Percentiles rank a stretch among this genome's conserved stretches.
These are phyloP conservation scores for Chenopodium formosanum DNA, from an alignment of 148 eudicot genomes.

Conservation along the genomic window DNA sequence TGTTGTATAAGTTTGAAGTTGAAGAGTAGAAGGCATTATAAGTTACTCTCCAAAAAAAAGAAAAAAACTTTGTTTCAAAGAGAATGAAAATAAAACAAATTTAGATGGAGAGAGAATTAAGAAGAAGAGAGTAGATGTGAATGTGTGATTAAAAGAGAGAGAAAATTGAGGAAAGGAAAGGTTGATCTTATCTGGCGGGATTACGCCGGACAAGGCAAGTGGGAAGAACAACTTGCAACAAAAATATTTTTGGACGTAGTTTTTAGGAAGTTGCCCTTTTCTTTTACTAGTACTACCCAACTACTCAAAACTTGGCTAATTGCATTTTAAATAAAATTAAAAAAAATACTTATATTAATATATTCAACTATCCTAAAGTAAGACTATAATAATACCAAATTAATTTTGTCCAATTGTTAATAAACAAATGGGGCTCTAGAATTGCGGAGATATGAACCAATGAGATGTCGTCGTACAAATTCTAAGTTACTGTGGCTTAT, in stretches of 20 bases:
- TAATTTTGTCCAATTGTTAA: background rate
- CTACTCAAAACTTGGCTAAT: conserved; percentile 13
- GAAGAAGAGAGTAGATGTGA: background rate
- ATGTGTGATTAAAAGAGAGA: background rate
- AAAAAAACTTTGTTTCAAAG: too few species aligned
- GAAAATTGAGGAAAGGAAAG: conserved; percentile 1
- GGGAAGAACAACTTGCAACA: conserved; percentile 37
- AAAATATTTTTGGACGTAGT: conserved; percentile 20
- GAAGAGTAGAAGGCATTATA: conserved; percentile 57
- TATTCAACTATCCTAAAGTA: background rate
- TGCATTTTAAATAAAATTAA: background rate
- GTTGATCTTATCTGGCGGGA: conserved; percentile 19
- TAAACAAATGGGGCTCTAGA: conserved; percentile 1
- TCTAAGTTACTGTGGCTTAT: background rate
- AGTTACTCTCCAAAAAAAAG: background rate
- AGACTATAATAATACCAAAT: background rate
- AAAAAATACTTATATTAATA: background rate
- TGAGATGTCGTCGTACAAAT: background rate
- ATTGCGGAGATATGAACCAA: background rate
- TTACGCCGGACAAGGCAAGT: conserved; percentile 36
- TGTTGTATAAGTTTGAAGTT: conserved; percentile 30
- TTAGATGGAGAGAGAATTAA: background rate
- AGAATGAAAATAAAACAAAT: background rate
- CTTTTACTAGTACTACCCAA: conserved; percentile 22
- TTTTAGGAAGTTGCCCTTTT: background rate